These are phyloP conservation scores for Scutellaria minor DNA, from an alignment of 257 asterid species.

Conservation along the genomic window DNA sequence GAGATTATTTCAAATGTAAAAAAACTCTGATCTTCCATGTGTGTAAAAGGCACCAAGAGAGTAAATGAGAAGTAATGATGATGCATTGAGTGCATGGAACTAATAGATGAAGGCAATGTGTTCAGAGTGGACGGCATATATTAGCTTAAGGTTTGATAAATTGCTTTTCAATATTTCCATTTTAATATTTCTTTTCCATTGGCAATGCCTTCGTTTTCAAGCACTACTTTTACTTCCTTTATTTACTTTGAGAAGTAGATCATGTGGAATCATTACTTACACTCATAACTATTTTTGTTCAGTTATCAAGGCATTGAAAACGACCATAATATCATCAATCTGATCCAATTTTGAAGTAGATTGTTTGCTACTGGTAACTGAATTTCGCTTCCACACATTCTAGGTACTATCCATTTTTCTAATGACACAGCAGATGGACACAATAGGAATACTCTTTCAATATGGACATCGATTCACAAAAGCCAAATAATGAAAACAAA, in stretches of 20 bases:
- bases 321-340: not conserved
- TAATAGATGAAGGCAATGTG: slow-evolving; percentile 6
- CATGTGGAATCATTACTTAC: not conserved
- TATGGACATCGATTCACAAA: slow-evolving; percentile 5
- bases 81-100: not conserved
- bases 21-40: slow-evolving; percentile 38
- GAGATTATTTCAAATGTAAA: slow-evolving; percentile 67
- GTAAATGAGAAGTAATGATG: not conserved
- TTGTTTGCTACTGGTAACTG: not conserved
- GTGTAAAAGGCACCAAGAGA: slow-evolving; percentile 35
- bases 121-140: slow-evolving; percentile 6
- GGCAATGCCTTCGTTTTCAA: not conserved
- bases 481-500: slow-evolving; percentile 11
- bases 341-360: not conserved
- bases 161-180: not conserved
- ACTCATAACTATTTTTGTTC: not conserved
- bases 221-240: not conserved
- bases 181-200: not conserved
- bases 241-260: slow-evolving; percentile 24
- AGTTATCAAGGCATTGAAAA: slow-evolving; percentile 16
- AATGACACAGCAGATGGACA: slow-evolving; percentile 18
- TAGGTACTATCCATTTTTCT: not conserved
- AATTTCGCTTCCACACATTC: not conserved
- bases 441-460: not conserved
- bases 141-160: slow-evolving; percentile 2